Evolutionary conservation across 139 green algal genomes (phyloP), one percentile per base, ranked within the genome.

Genomic region (Chlorella sp.): DNA sequence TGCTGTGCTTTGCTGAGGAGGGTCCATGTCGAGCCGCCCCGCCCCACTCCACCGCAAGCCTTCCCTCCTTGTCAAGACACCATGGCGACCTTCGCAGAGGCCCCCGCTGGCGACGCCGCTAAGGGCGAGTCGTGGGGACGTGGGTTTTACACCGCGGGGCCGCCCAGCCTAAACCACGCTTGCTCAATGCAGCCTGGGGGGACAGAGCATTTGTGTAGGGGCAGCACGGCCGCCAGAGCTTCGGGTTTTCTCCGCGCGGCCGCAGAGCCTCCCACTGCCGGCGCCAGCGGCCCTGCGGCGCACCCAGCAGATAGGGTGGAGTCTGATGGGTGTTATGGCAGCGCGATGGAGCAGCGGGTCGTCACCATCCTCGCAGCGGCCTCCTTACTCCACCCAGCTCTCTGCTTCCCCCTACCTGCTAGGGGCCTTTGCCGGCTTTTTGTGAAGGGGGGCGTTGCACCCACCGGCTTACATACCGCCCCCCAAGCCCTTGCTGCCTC

Each of bases 51-150:
- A n/a, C n/a, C n/a, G n/a, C n/a, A n/a, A n/a, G n/a, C n/a, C n/a
- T n/a, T n/a, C n/a, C n/a, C n/a, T n/a, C n/a, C n/a, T n/a, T n/a
- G n/a, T n/a, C n/a, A 7, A 7, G 6, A 26, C 68, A 84, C 28
- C 17, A 97, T 97, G 94, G 88, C 92, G 4, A 89, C 84, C 13
- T 97, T 98, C 56, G 90, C 76, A 0, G 95, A 98, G 43, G 54
- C 81, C 8, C 84, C 84, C 28, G 80, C 84, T 76, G 87, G 87
- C 36, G 87, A 98, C 84, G 67, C 84, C 32, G 93, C 91, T 32
- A 91, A 91, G 38, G 95, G 81, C 80, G 48, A 80, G 81, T 20
- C 22, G 6, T 26, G 19, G n/a, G 67, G 67, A n/a, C n/a, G n/a
- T n/a, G n/a, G n/a, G n/a, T n/a, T n/a, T n/a, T n/a, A n/a, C n/a